Base-by-base conservation (phyloP, 805 yeast genomes). In the Isabelozyma pseudorhagii region DNA sequence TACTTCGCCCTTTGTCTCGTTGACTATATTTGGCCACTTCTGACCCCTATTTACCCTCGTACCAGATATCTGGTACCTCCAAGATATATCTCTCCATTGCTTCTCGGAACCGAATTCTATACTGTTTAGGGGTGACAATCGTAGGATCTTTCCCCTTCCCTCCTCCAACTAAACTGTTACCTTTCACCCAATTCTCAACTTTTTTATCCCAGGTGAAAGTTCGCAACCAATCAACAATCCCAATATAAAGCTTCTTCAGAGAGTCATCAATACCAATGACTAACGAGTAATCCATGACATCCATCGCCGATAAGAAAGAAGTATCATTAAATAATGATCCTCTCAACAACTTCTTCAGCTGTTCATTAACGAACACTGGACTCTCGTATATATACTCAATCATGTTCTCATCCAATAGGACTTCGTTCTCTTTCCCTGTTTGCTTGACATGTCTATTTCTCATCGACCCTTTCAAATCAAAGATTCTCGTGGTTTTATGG, bases 201-300 rank as follows among this genome's bases (percentile, higher is more conserved):
- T 92, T 94, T 68, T 94, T 94, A 61, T 94, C 99, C 99, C 99
- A 94, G 0, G 99, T 94, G 60, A 93, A 94, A 0, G 99, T 91
- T 51, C 99, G 71, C 42, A 94, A 84, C 75, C 96, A 94, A 66
- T 94, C 89, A 52, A 94, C 92, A 40, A 94, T 92, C 3, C 99
- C 99, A 11, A 92, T 97, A 15, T 91, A 90, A 38, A 94, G 74
- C 46, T 79, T 78, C 53, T 80, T 80, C 18, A 81, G 78, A 10
- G 72, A 64, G 43, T 74, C 77, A 62, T 94, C 96, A 40, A 94
- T 89, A 0, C 98, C 99, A 51, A 94, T 85, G 8, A 94, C 97
- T 54, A 94, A 74, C 0, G 98, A 93, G 62, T 94, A 94, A 66
- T 94, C 99, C 99, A 94, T 94, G 5, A 94, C 98, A 62, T 94